phyloP scores from a whole-genome alignment of 2,329 filamentous ascomycete species.

The Kalmusia sp. region DNA sequence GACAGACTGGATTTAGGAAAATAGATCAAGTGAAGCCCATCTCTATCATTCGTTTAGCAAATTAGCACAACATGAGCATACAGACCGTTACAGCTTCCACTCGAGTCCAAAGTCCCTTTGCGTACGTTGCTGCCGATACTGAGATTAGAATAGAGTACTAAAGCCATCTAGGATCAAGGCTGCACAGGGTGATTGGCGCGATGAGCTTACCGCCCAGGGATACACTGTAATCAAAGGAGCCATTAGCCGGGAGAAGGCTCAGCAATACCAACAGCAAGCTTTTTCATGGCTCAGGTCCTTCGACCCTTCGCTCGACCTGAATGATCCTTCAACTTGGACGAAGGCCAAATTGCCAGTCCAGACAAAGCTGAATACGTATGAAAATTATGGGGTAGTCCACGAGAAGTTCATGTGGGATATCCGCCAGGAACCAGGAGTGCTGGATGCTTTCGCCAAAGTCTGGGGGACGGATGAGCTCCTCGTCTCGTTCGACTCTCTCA shows the following conservation, averaged over 20 bases:
- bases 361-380: slow-evolving; percentile 29
- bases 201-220: slow-evolving; percentile 49
- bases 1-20: too few relatives aligned
- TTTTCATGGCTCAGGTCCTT: slow-evolving; percentile 6
- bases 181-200: slow-evolving; percentile 47
- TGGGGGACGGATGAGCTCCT: slow-evolving; percentile 47
- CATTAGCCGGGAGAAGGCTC: slow-evolving; percentile 48
- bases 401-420: slow-evolving; percentile 53
- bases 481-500: slow-evolving; percentile 48
- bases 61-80: too few relatives aligned
- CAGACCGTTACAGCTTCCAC: too few relatives aligned
- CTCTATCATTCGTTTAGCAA: too few relatives aligned
- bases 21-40: too few relatives aligned
- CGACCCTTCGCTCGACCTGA: slow-evolving; percentile 14
- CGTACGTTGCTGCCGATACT: too few relatives aligned
- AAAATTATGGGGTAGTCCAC: slow-evolving; percentile 46
- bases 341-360: slow-evolving; percentile 27
- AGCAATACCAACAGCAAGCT: slow-evolving; percentile 40
- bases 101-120: too few relatives aligned
- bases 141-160: too few relatives aligned
- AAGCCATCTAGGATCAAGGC: too few relatives aligned
- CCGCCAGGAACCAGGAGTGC: slow-evolving; percentile 47
- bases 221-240: slow-evolving; percentile 57
- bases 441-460: slow-evolving; percentile 45
- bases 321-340: slow-evolving; percentile 26